Base-by-base conservation (phyloP, 495 filamentous ascomycete species). In the Penicillium nucicola region DNA sequence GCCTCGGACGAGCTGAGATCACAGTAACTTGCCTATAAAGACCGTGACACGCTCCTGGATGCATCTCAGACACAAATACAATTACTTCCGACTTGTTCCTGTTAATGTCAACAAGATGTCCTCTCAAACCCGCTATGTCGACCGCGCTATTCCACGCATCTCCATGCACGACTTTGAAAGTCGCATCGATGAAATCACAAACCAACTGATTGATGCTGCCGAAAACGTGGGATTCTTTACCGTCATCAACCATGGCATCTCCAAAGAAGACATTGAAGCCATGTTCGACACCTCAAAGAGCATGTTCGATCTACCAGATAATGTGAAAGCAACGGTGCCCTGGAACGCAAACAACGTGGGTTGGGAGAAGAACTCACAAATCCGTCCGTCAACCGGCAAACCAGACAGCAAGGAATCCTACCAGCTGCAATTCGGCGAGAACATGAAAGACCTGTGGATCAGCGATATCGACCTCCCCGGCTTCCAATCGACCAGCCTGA, bases 221-320 rank as follows among this genome's bases (percentile, higher is more conserved):
- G 77, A 84, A 45, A 79, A 75, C n/a, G 74, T 76, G 50, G 83
- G 84, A 8, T 85, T 86, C 72, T 85, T 87, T 69, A 74, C 70
- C 14, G 46, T 86, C 1, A 61, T 76, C 28, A 66, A 84, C 59
- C 84, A 86, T 50, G 79, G 71, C 7, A 78, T 85, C 50, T 66
- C 71, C 1, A 40, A 62, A 23, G 31, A 62, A 2, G 73, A 78
- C 6, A 77, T 86, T 23, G 72, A 82, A 8, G 40, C 63, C 22
- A 79, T 83, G 55, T 86, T 86, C 57, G 36, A 42, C 0, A 66
- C 66, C 11, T 74, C 82, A 3, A 68, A 72, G 48, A 49, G 56
- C 36, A 84, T 85, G 69, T 86, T 86, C 66, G 46, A 68, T 13
- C 76, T 85, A 6, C 76, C 83, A 0, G 69, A 79, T 34, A 50